Evolutionary conservation across 1,139 yeast species (phyloP).

Genomic region (Zygosaccharomyces pseudobailii): DNA sequence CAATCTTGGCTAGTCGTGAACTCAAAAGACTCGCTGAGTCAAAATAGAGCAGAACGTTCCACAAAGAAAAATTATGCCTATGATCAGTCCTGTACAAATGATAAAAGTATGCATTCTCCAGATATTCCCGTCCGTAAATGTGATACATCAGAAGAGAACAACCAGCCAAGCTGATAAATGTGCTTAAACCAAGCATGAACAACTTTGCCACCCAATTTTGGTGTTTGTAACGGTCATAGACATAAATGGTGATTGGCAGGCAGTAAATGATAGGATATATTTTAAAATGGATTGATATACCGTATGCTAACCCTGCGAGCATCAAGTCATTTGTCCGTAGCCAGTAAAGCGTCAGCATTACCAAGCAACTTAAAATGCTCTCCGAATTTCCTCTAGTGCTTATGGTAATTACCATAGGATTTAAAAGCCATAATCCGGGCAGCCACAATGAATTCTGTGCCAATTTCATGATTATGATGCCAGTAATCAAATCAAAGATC

Average conservation of each 20-base stretch:
- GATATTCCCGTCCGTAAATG: constrained; percentile 67
- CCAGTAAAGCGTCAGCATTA: constrained; percentile 55
- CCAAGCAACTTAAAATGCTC: constrained; percentile 75
- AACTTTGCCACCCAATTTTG: constrained; percentile 37
- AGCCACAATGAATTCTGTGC: constrained; percentile 40
- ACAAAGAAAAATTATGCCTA: constrained; percentile 88
- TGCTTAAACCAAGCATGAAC: constrained; percentile 20
- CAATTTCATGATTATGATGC: constrained; percentile 53
- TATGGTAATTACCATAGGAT: constrained; percentile 93
- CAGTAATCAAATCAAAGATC: constrained; percentile 75
- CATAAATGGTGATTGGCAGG: constrained; percentile 42
- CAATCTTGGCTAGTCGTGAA: constrained; percentile 41
- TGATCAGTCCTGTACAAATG: constrained; percentile 84
- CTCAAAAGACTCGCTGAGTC: constrained; percentile 41
- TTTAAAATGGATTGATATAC: constrained; percentile 82
- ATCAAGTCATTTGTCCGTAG: constrained; percentile 37
- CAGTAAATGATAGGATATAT: constrained; percentile 84
- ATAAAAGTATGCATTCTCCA: constrained; percentile 76
- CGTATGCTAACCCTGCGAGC: constrained; percentile 63
- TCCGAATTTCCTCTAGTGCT: constrained; percentile 94
- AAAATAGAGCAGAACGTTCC: constrained; percentile 71
- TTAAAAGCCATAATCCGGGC: constrained; percentile 72
- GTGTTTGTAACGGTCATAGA: constrained; percentile 11
- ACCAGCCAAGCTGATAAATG: constrained; percentile 40
- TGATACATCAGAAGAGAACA: constrained; percentile 58